Evolutionary conservation across 331 rosid genomes (phyloP).

Genomic region (Telfairia occidentalis): DNA sequence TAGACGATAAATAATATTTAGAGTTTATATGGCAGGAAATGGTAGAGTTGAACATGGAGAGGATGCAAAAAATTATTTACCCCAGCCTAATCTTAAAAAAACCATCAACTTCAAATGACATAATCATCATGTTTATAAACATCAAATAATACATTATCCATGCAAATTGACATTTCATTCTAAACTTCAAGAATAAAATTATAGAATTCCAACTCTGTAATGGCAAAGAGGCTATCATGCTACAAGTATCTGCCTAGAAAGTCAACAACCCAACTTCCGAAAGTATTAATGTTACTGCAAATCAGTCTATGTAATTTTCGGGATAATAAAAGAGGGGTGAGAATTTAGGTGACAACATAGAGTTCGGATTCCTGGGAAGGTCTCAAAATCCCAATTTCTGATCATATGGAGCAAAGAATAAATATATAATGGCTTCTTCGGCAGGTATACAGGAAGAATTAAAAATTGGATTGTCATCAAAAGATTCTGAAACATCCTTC

Average conservation of each 20-base stretch:
- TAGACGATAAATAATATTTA: too few relatives aligned
- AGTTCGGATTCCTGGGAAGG: background rate
- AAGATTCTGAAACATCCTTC: background rate
- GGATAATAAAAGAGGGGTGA: background rate
- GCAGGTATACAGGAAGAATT: background rate
- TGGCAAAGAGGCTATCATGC: background rate
- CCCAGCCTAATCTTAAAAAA: background rate
- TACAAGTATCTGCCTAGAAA: background rate
- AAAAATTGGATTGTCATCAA: background rate
- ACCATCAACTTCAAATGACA: background rate
- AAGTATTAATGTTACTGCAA: background rate
- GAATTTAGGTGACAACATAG: background rate
- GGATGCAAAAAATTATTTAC: background rate
- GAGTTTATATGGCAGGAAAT: background rate
- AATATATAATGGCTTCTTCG: background rate
- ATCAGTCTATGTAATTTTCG: background rate
- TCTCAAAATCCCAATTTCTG: background rate
- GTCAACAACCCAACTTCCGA: background rate
- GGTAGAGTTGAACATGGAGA: background rate
- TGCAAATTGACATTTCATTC: background rate
- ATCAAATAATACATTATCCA: background rate
- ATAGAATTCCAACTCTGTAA: background rate
- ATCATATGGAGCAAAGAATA: background rate
- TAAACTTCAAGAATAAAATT: background rate
- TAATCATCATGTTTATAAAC: background rate